Evolutionary conservation across 2,329 filamentous ascomycete species (phyloP), one percentile per base, ranked within the genome.

Genomic region (Curvularia eragrostidis): DNA sequence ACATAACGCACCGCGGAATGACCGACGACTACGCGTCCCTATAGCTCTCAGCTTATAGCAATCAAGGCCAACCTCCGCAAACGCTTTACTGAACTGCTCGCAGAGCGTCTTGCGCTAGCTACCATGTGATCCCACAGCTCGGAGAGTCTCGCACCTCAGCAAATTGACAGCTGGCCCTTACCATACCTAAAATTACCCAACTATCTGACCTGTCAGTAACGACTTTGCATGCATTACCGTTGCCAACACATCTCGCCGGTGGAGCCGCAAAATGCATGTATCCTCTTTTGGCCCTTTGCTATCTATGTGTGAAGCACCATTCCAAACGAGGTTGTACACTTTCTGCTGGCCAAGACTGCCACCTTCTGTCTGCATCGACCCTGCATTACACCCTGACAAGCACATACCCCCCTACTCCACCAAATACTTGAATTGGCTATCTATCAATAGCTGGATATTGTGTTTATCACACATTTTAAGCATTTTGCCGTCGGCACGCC

Each of bases 21-120:
- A 34, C 54, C 49, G 43, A 48, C 44, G 39, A 57, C 54, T 24
- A 57, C 49, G 54, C 54, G 54, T 57, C 54, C 49, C 41, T 53
- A 43, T 53, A 57, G 34, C 36, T 24, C 39, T 15, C 50, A 30
- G 34, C 39, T 30, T 57, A 57, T 53, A 53, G 21, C 23, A 36
- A 30, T 30, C 32, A 15, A 18, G 28, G 41, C 28, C 42, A 24
- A 12, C 15, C 21, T 26, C 28, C 21, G 39, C 39, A 44, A 26
- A 36, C 19, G 15, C 49, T 24, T 43, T 19, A 28, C 28, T 34
- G 39, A 38, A 18, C 46, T 24, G 46, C 32, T 38, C 15, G 21
- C 8, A 36, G 26, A 23, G 32, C 32, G 1, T 26, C 23, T 15
- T 48, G 30, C 12, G 21, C 46, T 23, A 24, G 21, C 46, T 23